Evolutionary conservation across 2,329 filamentous ascomycete genomes (phyloP), one percentile per base, ranked within the genome.

Genomic region (Pseudocercospora crystallina): DNA sequence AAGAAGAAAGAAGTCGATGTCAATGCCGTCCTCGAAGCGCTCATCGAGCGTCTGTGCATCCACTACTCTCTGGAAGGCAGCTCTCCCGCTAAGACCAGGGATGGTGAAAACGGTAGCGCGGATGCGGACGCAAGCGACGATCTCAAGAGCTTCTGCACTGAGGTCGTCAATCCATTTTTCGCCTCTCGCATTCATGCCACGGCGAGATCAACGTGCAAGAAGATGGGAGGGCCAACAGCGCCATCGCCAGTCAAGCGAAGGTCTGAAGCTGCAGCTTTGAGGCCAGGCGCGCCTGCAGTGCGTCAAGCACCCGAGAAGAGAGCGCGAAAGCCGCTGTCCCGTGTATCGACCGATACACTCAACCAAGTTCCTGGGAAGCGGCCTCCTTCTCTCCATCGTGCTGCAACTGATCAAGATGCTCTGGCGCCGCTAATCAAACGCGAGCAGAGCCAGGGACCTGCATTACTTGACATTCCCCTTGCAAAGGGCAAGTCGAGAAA

Each of bases 111-210:
- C 30, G 43, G 43, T 12, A 59, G 61, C 9, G 55, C 62, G 48
- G 47, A 61, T 50, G 34, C 62, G 47, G 63, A 50, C 54, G 61
- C 53, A 13, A 73, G 50, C 73, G 87, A 91, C 63, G 82, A 85
- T 5, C 72, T 91, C 5, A 82, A 80, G 56, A 85, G 87, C 65
- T 94, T 92, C 65, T 92, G 87, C 63, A 77, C 88, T 12, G 88
- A 94, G 64, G 85, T 94, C 35, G 83, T 94, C 60, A 74, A 90
- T 38, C 88, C 89, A 31, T 92, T 92, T 71, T 94, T 90, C 65
- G 84, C 86, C 31, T 82, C 87, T 11, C 84, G 88, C 31, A 74
- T 91, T n/a, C 87, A 87, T 1, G 81, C 86, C 32, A 74, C 85
- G 11, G 89, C 87, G 61, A 79, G 84, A 40, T 76, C 78, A 4